Evolutionary conservation across 768 basidiomycete genomes (phyloP).

Genomic region (Ramaria sp.): DNA sequence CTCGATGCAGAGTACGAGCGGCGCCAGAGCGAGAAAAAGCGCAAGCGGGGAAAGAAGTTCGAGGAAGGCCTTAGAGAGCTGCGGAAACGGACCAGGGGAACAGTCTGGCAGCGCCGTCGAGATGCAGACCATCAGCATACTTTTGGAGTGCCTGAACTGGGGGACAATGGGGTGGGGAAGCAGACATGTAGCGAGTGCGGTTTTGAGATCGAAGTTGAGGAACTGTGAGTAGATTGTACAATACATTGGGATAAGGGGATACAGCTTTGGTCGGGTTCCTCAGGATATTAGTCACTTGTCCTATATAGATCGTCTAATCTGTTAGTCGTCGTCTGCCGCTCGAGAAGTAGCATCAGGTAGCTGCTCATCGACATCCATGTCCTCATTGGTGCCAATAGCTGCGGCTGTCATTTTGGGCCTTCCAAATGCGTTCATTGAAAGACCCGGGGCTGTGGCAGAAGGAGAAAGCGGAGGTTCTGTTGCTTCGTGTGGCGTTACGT

Average conservation of each 20-base stretch:
- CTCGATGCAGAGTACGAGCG: constrained; percentile 81
- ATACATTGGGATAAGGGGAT: background rate
- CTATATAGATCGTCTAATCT: background rate
- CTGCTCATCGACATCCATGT: constrained; percentile 6
- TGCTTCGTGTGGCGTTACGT: background rate
- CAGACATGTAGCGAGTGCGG: constrained; percentile 87
- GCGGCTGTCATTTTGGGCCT: constrained; percentile 8
- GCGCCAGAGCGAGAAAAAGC: constrained; percentile 71
- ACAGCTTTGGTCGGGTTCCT: background rate
- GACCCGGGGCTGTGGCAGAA: constrained; percentile 2
- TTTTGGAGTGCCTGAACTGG: constrained; percentile 50
- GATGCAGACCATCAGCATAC: constrained; percentile 85
- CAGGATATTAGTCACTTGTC: background rate
- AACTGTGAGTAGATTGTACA: constrained; percentile 33
- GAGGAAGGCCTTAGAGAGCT: constrained; percentile 82
- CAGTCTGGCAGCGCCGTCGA: constrained; percentile 78
- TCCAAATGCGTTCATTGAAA: constrained; percentile 10
- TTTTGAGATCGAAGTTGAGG: constrained; percentile 83
- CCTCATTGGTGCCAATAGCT: background rate
- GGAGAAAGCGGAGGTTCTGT: constrained; percentile 8
- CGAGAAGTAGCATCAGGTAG: background rate
- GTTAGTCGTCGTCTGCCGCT: background rate
- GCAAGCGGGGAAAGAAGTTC: constrained; percentile 90
- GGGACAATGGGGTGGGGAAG: constrained; percentile 41
- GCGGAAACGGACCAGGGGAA: constrained; percentile 75